Conservation (phyloP, 1,284 basidiomycete genomes). For the Pseudozyma flocculosa region DNA sequence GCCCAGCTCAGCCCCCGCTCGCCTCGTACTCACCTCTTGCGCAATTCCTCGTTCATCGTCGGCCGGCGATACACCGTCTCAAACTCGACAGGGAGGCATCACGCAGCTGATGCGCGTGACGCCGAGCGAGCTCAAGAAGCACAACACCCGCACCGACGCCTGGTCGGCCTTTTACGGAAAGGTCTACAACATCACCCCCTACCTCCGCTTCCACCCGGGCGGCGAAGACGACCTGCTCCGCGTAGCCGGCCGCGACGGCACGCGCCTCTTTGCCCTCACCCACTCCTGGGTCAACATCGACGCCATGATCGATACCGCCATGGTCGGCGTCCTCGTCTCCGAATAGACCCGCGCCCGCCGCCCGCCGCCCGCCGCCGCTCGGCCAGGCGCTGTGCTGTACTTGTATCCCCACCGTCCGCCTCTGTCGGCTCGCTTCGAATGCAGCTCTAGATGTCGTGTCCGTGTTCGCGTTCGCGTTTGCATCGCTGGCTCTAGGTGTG, state of each 20-base stretch:
- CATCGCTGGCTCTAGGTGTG: no score
- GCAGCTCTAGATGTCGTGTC: no score
- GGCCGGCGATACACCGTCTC: no score
- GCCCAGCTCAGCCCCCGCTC: no score
- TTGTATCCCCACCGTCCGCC: no score
- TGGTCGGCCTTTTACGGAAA: slow-evolving; percentile 92
- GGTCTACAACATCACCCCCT: slow-evolving; percentile 95
- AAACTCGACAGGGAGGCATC: slow-evolving; percentile 33
- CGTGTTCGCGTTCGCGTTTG: no score
- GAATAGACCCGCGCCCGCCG: slow-evolving; percentile 10
- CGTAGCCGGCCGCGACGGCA: slow-evolving; percentile 91
- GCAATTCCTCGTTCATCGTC: no score
- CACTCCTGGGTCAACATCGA: slow-evolving; percentile 93
- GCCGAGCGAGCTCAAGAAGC: slow-evolving; percentile 77
- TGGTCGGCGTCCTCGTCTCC: slow-evolving; percentile 74
- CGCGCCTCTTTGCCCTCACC: slow-evolving; percentile 74
- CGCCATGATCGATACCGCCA: slow-evolving; percentile 85
- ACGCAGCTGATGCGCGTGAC: slow-evolving; percentile 68
- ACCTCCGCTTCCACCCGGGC: slow-evolving; percentile 88
- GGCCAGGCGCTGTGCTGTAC: no score
- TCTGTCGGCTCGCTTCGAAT: no score
- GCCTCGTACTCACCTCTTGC: no score
- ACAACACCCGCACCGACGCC: slow-evolving; percentile 81
- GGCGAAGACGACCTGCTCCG: slow-evolving; percentile 92
- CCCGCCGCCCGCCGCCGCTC: no score